Percentiles rank a stretch among this genome's conserved stretches.
These are phyloP conservation scores for Baorangia bicolor DNA, from an alignment of 768 basidiomycete species.

Conservation along the genomic window DNA sequence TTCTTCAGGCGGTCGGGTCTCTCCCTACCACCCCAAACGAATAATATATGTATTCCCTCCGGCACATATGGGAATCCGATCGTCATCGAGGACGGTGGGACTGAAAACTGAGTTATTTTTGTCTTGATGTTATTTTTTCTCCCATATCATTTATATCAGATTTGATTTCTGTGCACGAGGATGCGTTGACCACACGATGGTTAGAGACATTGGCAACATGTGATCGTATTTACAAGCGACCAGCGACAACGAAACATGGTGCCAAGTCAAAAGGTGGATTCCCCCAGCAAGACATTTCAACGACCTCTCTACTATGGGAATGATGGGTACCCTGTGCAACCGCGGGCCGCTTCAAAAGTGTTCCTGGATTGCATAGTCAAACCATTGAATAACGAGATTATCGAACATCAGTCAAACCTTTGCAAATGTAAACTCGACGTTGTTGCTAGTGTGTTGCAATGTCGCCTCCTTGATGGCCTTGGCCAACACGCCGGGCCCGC, in stretches of 20 bases:
- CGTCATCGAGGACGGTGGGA: slow-evolving; percentile 23
- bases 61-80: slow-evolving; percentile 25
- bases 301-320: background rate
- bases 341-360: slow-evolving; percentile 12
- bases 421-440: slow-evolving; percentile 75
- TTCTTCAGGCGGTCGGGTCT: slow-evolving; percentile 3
- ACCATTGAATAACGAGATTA: background rate
- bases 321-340: background rate
- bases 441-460: slow-evolving; percentile 48
- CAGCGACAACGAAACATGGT: background rate
- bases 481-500: slow-evolving; percentile 75
- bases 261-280: background rate
- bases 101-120: slow-evolving; percentile 12
- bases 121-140: background rate
- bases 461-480: slow-evolving; percentile 76
- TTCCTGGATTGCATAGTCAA: slow-evolving; percentile 10
- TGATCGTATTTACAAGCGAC: background rate
- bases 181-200: background rate
- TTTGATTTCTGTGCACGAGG: background rate
- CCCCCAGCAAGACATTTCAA: background rate
- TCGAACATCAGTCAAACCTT: slow-evolving; percentile 53
- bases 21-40: background rate
- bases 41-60: background rate
- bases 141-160: background rate
- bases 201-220: background rate